A percentile compares a stretch with the other conserved stretches of the same genome.
Conservation (phyloP, 192 early-diverging fungal genomes). For the Coemansia reversa region DNA sequence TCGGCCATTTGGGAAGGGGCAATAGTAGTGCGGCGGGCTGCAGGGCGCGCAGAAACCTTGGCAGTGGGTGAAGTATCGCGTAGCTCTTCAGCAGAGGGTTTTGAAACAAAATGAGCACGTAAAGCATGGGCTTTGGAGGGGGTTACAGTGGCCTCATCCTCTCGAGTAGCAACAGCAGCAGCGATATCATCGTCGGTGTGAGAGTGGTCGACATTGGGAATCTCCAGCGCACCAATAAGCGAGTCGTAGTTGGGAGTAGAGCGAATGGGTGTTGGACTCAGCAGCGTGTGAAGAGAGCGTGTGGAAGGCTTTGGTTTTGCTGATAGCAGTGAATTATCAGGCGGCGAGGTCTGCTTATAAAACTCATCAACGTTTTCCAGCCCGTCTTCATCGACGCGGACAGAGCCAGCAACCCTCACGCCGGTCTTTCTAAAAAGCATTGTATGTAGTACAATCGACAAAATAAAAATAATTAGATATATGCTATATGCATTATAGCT, state of each 20-base stretch:
- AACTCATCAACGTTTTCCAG: constrained; percentile 51
- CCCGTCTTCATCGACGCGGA: constrained; percentile 40
- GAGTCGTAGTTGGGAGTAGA: constrained; percentile 25
- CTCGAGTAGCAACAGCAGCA: no score
- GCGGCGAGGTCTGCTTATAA: constrained; percentile 42
- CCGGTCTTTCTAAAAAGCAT: constrained; percentile 38
- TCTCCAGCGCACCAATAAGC: constrained; percentile 37
- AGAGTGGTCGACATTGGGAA: constrained; percentile 8
- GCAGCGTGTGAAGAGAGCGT: constrained; percentile 28
- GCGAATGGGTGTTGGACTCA: constrained; percentile 44
- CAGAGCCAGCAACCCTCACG: constrained; percentile 36
- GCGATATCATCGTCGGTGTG: not conserved
- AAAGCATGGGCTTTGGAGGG: constrained; percentile 12
- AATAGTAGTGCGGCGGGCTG: constrained; percentile 26
- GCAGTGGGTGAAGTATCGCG: not conserved
- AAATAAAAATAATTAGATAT: no score
- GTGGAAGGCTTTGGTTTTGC: constrained; percentile 12
- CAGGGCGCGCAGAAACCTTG: not conserved
- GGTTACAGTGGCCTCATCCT: constrained; percentile 18
- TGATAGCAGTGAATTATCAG: not conserved
- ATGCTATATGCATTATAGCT: no score
- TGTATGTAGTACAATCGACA: no score
- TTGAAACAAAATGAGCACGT: constrained; percentile 5
- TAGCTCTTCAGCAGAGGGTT: no score
- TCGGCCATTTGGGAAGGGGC: constrained; percentile 13